A percentile compares a stretch with the other conserved stretches of the same genome.
Conservation (phyloP, 345 rosid genomes). For the Anastatica hierochuntica region DNA sequence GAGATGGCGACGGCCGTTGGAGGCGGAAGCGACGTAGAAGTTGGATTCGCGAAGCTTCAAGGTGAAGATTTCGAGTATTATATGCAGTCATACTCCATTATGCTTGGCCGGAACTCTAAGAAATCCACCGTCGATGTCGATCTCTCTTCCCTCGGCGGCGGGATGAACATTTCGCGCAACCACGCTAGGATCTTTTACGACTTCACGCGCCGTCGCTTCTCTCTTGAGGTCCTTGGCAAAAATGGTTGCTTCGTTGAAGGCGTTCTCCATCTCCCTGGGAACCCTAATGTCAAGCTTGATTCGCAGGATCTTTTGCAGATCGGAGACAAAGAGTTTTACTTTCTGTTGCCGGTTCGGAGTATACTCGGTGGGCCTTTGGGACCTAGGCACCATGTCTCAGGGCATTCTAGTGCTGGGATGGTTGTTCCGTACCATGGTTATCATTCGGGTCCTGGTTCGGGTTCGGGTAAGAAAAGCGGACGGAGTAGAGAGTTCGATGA, state of each 20-base stretch:
- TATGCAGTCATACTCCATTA: conserved; percentile 94
- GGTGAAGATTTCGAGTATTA: conserved; percentile 97
- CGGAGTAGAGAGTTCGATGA: conserved; percentile 53
- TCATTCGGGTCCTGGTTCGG: conserved; percentile 29
- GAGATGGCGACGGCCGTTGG: conserved; percentile 45
- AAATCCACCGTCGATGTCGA: conserved; percentile 94
- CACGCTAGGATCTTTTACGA: conserved; percentile 93
- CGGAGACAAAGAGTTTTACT: conserved; percentile 92
- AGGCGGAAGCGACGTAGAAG: conserved; percentile 79
- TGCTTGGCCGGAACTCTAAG: conserved; percentile 91
- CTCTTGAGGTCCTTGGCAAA: conserved; percentile 96
- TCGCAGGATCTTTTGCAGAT: conserved; percentile 92
- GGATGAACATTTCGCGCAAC: conserved; percentile 93
- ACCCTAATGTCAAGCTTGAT: conserved; percentile 83
- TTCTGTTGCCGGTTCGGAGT: conserved; percentile 79
- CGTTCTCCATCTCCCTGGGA: conserved; percentile 92
- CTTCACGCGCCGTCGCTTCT: conserved; percentile 93
- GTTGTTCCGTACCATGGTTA: conserved; percentile 43
- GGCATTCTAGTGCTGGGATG: too few species aligned
- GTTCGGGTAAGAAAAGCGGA: conserved; percentile 48
- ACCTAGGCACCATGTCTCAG: conserved; percentile 64
- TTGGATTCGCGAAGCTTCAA: conserved; percentile 93
- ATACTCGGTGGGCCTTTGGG: conserved; percentile 66
- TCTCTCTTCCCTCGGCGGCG: conserved; percentile 89
- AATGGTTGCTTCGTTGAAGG: conserved; percentile 97